Evolutionary conservation across 1,284 basidiomycete species (phyloP), one percentile per base, ranked within the genome.

Genomic region (Apiotrichum mycotoxinovorans): DNA sequence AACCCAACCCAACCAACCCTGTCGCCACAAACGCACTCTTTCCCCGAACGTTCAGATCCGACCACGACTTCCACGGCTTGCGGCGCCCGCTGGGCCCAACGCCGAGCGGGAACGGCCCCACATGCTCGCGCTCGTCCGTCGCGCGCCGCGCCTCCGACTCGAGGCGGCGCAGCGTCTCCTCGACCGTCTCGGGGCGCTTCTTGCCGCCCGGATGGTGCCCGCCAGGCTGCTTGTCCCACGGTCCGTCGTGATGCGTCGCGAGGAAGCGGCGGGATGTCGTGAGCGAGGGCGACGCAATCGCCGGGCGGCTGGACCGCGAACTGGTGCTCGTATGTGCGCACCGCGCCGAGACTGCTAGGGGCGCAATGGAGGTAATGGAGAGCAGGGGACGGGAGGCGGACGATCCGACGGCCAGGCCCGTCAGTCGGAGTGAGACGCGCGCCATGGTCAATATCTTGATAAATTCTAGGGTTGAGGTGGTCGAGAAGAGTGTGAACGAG

Each of bases 21-120:
- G 30, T 7, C 30, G 30, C 12, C 30, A 22, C 18, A 22, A n/a
- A 78, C 84, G 66, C 71, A 89, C 91, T 83, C 81, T 95, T 96
- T 50, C 91, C 91, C 33, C 84, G 81, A 2, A 86, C 81, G 60
- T 83, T 87, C 49, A 96, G 78, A 66, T 96, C 87, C 26, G 84
- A 85, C 92, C 92, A 96, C 64, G 65, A 61, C 59, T 72, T 75
- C 70, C 79, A 77, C 7, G 67, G 63, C 61, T 72, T 72, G 40
- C 81, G 52, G 81, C 83, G 55, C 75, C 83, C 65, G 79, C 80
- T 58, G 80, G 75, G 9, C 81, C 80, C 83, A 46, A 89, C 80
- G 4, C 89, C 89, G 2, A 93, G 81, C 60, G 85, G 85, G 68
- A 94, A 92, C 27, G 91, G 90, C 0, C 91, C 91, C 20, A 88